These are phyloP conservation scores for Hypoxylon lenormandii DNA, from an alignment of 495 filamentous ascomycete genomes.

Conservation along the genomic window DNA sequence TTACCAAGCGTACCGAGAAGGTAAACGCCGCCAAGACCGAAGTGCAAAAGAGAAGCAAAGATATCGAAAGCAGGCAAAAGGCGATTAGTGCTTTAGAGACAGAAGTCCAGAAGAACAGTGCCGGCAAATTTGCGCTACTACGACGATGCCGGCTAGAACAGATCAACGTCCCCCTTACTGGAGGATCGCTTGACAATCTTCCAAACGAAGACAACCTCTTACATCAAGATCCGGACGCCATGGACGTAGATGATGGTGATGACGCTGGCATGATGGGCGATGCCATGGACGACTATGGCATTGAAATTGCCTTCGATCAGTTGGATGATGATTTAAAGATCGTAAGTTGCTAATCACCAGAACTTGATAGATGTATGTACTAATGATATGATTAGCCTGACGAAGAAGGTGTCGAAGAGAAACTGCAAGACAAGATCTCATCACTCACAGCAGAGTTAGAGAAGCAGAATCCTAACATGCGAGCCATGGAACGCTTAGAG, in stretches of 20 bases:
- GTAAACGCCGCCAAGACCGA: slow-evolving; percentile 85
- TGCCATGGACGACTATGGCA: slow-evolving; percentile 84
- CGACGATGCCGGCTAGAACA: slow-evolving; percentile 93
- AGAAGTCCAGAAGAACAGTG: slow-evolving; percentile 82
- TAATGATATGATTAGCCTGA: slow-evolving; percentile 63
- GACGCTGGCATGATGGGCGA: slow-evolving; percentile 67
- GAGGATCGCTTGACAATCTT: slow-evolving; percentile 85
- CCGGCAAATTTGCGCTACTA: slow-evolving; percentile 82
- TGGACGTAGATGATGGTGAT: slow-evolving; percentile 84
- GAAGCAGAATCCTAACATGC: slow-evolving; percentile 94
- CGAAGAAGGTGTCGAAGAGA: slow-evolving; percentile 79
- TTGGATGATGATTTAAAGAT: slow-evolving; percentile 87
- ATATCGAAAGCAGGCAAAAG: slow-evolving; percentile 82
- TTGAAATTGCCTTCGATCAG: slow-evolving; percentile 87
- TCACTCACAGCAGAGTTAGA: slow-evolving; percentile 81
- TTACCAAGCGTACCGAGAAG: slow-evolving; percentile 76
- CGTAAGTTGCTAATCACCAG: slow-evolving; percentile 60
- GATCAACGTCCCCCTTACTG: slow-evolving; percentile 82
- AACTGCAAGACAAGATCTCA: slow-evolving; percentile 80
- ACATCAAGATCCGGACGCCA: slow-evolving; percentile 78
- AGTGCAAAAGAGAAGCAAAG: slow-evolving; percentile 82
- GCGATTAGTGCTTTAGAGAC: slow-evolving; percentile 81
- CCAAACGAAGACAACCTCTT: slow-evolving; percentile 84
- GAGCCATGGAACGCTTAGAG: slow-evolving; percentile 91
- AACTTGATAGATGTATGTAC: slow-evolving; percentile 13